Percentiles rank a stretch among this genome's conserved stretches.
Conservation (phyloP, 148 eudicot genomes). For the Pouteria glomerata region DNA sequence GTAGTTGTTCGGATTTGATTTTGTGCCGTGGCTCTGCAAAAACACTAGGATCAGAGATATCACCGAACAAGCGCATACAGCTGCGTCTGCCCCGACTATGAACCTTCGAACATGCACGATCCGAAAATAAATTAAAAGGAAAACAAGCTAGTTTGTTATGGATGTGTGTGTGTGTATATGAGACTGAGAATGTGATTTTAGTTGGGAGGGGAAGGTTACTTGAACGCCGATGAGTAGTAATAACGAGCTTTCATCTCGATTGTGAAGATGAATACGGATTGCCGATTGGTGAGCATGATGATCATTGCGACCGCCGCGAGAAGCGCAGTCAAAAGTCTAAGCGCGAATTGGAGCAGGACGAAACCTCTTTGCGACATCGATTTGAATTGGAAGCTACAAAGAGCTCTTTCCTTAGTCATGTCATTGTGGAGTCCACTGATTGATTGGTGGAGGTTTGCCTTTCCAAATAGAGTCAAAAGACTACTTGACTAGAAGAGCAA, state of each 20-base stretch:
- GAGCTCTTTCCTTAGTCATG: too few species aligned
- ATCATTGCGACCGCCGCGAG: background rate
- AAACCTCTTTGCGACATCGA: too few species aligned
- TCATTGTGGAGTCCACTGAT: too few species aligned
- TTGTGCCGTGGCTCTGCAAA: conserved; percentile 1
- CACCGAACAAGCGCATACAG: conserved; percentile 8
- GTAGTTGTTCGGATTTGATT: conserved; percentile 17
- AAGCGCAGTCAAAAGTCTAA: background rate
- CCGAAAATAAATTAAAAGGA: background rate
- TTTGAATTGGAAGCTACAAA: too few species aligned
- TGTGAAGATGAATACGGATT: background rate
- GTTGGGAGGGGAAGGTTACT: background rate
- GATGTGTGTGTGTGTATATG: background rate
- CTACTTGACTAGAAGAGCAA: too few species aligned
- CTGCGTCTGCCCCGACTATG: conserved; percentile 8
- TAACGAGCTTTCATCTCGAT: background rate
- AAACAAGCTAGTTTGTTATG: too few species aligned
- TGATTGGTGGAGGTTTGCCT: too few species aligned
- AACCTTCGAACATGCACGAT: conserved; percentile 17
- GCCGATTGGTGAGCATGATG: background rate
- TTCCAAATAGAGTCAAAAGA: too few species aligned
- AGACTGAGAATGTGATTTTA: too few species aligned
- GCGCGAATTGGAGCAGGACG: background rate
- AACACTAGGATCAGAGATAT: conserved; percentile 14
- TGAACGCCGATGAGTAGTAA: background rate